phyloP scores from a whole-genome alignment of 345 rosid genomes.

The Citrus mangshanensis region DNA sequence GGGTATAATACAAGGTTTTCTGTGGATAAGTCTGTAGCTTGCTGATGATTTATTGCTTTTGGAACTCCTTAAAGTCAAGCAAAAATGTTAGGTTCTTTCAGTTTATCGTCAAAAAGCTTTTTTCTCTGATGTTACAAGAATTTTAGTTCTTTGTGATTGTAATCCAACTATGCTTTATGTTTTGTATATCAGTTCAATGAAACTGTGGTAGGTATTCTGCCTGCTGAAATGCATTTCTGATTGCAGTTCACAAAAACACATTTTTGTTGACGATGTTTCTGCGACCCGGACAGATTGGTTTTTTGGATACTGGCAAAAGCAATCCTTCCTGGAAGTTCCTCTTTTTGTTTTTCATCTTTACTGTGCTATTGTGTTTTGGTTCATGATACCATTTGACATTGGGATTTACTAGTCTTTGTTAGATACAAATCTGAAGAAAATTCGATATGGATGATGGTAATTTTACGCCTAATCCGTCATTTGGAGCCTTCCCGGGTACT shows the following conservation, averaged over 20 bases:
- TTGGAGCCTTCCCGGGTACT: conserved; percentile 40
- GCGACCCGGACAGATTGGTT: conserved; percentile 55
- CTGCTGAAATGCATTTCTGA: conserved; percentile 65
- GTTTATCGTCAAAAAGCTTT: conserved; percentile 16
- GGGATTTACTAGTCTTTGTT: conserved; percentile 22
- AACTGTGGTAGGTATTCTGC: conserved; percentile 35
- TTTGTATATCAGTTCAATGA: conserved; percentile 20
- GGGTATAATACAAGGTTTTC: conserved; percentile 1
- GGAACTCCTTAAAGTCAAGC: conserved; percentile 3
- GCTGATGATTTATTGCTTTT: conserved; percentile 9
- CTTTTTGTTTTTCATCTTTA: conserved; percentile 59
- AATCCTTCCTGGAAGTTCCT: conserved; percentile 66
- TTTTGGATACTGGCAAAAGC: conserved; percentile 38
- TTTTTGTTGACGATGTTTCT: conserved; percentile 69
- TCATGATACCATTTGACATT: conserved; percentile 37
- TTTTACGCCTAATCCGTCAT: conserved; percentile 39
- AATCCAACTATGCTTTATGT: conserved; percentile 18
- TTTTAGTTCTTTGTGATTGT: conserved; percentile 16
- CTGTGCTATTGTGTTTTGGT: conserved; percentile 46
- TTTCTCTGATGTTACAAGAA: conserved; percentile 1
- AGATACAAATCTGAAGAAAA: conserved; percentile 31
- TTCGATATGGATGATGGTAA: conserved; percentile 52
- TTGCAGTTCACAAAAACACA: conserved; percentile 52
- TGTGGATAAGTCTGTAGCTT: neutral
- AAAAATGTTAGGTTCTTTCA: conserved; percentile 16